Evolutionary conservation across 768 basidiomycete species (phyloP).

Genomic region (Suillus hirtellus): DNA sequence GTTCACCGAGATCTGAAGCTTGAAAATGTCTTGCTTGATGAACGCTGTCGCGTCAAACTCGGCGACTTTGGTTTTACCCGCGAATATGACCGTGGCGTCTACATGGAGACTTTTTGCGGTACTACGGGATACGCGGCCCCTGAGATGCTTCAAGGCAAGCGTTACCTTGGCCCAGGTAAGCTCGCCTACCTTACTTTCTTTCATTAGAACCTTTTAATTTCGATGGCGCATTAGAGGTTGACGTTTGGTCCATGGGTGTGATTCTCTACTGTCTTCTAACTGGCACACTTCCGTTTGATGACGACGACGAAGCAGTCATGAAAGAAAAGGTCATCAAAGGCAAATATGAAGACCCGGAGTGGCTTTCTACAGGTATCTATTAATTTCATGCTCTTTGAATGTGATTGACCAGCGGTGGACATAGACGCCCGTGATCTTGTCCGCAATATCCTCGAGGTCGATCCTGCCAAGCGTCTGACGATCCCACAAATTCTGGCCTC

Average conservation of each 20-base stretch:
- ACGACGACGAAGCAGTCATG: conserved; percentile 86
- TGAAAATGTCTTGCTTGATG: conserved; percentile 92
- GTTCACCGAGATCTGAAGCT: conserved; percentile 97
- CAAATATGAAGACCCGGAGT: conserved; percentile 89
- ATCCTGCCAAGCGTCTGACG: conserved; percentile 70
- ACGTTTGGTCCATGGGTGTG: conserved; percentile 92
- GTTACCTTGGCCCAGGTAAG: conserved; percentile 87
- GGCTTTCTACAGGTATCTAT: conserved; percentile 79
- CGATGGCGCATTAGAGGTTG: conserved; percentile 64
- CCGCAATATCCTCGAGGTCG: conserved; percentile 71
- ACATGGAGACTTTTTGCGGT: conserved; percentile 94
- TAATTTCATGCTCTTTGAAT: conserved; percentile 5
- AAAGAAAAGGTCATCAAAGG: conserved; percentile 80
- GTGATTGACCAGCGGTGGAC: conserved; percentile 30
- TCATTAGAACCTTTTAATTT: conserved; percentile 16
- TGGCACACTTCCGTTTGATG: conserved; percentile 87
- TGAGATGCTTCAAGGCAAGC: conserved; percentile 86
- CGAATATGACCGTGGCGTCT: conserved; percentile 75
- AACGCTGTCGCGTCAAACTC: conserved; percentile 86
- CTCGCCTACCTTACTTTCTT: conserved; percentile 10
- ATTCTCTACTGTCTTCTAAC: conserved; percentile 90
- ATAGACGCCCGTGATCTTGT: conserved; percentile 82
- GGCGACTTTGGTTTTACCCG: conserved; percentile 96
- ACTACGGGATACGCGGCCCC: conserved; percentile 94
- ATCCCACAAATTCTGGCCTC: conserved; percentile 87